Evolutionary conservation across 1,139 yeast genomes (phyloP), one percentile per base, ranked within the genome.

Genomic region (Geotrichum histeridarum): DNA sequence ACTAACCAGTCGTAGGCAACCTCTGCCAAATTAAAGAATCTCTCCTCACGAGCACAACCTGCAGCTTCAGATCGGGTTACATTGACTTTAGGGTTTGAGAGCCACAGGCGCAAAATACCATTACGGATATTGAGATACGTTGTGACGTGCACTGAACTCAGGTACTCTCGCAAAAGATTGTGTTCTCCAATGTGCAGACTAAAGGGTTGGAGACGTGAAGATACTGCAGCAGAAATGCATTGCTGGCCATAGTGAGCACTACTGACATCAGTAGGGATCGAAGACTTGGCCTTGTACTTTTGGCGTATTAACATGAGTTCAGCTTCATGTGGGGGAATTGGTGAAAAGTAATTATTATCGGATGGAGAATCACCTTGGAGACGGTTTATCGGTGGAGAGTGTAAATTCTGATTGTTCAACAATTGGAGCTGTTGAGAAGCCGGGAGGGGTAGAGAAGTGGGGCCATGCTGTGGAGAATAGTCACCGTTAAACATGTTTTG

Each of bases 51-150:
- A 12, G 71, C 74, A 57, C 77, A 73, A 1, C 78, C 77, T 0
- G 73, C 75, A 1, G 78, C 78, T 57, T 74, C 78, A 8, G 68
- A 65, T 46, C 68, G 62, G 0, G 76, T 72, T 15, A 74, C 77
- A 42, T 67, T 66, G 1, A 73, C 73, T 41, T 70, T 65, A 22
- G 77, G 77, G 57, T 74, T 74, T 30, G 73, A 70, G 3, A 73
- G 62, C 78, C 78, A 74, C n/a, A 74, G 62, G 30, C 77, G 63
- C 42, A 73, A 60, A 44, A 74, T 72, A 8, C 76, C 76, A 57
- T 74, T 74, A 27, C 77, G 67, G 45, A 73, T 70, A 55, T 72
- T 71, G 31, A 74, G 60, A 54, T 74, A 74, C 9, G 76, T 72
- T 1, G 77, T 71, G 50, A 74, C 73, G 55, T 73, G 76, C 1